Base-by-base conservation (phyloP, 2,329 filamentous ascomycete genomes). In the Ascochyta viciae-villosae region DNA sequence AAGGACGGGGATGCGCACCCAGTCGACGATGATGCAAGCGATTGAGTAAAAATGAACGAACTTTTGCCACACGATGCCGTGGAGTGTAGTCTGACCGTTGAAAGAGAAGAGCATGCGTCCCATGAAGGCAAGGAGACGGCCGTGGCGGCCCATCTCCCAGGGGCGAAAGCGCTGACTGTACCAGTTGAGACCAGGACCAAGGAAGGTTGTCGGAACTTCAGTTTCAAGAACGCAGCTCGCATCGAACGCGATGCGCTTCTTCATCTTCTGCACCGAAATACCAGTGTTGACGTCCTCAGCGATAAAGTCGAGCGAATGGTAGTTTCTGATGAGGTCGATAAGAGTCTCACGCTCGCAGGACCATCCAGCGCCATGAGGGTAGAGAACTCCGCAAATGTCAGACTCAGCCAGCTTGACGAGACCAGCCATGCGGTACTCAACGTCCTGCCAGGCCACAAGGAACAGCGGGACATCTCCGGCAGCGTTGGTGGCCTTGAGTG, bases 121-220 rank as follows among this genome's bases (percentile, higher is more conserved):
- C 10, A 50, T 46, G 31, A 61, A 64, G 9, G 58, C 60, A 27
- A 64, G 33, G n/a, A 64, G 57, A 12, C 58, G 57, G 15, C 60
- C 60, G 27, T 64, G 62, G 13, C 60, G 60, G 13, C 62, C 62
- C 62, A 64, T 64, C 24, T 64, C 62, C 62, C 62, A 64, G 0
- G 60, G 61, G 7, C 52, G 46, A 10, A 56, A 40, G 9, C 62
- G 57, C 38, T 63, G 62, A 23, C 63, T 62, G 41, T 53, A 64
- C 60, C 62, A 63, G 19, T 63, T 63, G 24, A 64, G 57, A 10
- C 60, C 62, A 3, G 51, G 58, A 2, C 62, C 60, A 35, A 65
- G 44, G 44, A 65, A 44, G 2, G 62, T 63, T 4, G 60, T 63
- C 2, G 62, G 60, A 3, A 61, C 62, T 50, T 65, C 62, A 4